Conservation (phyloP, 257 asterid genomes). For the Gentiana straminea region DNA sequence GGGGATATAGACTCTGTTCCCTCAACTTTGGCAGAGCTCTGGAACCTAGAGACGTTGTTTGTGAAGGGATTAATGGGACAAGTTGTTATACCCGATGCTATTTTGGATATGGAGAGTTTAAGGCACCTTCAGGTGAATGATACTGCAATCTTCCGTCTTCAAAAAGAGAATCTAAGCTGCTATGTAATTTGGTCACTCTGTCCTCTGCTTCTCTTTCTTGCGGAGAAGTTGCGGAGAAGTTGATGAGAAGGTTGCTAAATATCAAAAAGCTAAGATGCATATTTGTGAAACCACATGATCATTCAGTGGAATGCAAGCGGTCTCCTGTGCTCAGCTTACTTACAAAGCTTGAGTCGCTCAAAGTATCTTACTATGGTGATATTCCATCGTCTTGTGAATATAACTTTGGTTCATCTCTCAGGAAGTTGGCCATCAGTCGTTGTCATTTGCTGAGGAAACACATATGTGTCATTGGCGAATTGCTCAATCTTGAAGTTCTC, state of each 20-base stretch:
- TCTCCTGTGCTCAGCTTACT: background rate
- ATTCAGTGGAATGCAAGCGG: background rate
- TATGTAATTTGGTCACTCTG: background rate
- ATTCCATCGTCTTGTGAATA: background rate
- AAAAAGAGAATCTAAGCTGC: background rate
- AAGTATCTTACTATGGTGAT: background rate
- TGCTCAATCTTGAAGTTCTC: background rate
- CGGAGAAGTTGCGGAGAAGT: background rate
- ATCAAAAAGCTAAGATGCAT: background rate
- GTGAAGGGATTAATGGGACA: constrained; percentile 4
- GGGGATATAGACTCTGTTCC: background rate
- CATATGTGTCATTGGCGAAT: background rate
- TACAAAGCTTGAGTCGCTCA: background rate
- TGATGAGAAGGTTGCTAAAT: background rate
- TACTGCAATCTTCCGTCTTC: background rate
- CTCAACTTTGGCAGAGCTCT: background rate
- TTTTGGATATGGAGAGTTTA: constrained; percentile 8
- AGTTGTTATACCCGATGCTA: constrained; percentile 3
- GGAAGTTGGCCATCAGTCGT: background rate
- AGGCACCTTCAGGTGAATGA: constrained; percentile 9
- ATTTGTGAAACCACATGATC: background rate
- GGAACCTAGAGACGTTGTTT: constrained; percentile 8
- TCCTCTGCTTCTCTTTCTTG: background rate
- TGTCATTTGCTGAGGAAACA: background rate
- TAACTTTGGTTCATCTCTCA: background rate